Evolutionary conservation across 2,329 filamentous ascomycete genomes (phyloP).

Genomic region (Sporothrix globosa): DNA sequence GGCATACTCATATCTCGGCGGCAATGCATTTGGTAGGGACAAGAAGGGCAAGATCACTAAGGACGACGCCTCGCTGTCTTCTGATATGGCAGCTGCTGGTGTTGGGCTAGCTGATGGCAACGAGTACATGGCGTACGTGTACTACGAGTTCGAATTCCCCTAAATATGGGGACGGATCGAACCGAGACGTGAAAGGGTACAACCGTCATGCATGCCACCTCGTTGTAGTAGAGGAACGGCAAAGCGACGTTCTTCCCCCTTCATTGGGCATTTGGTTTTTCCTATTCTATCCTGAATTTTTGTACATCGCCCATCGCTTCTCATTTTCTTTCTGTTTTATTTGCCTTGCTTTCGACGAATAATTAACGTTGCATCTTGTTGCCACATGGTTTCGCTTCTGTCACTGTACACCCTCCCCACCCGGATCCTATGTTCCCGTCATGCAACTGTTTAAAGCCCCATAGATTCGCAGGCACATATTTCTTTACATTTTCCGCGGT

Average conservation of each 20-base stretch:
- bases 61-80: conserved; percentile 77
- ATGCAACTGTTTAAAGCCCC: not conserved
- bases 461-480: not conserved
- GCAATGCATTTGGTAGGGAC: conserved; percentile 90
- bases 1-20: conserved; percentile 87
- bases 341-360: not conserved
- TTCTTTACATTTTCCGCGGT: too few species aligned
- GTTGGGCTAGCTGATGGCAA: conserved; percentile 68
- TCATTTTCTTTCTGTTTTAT: not conserved
- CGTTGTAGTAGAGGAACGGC: not conserved
- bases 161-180: conserved; percentile 34
- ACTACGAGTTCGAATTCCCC: conserved; percentile 88
- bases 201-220: not conserved
- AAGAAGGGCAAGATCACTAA: conserved; percentile 91
- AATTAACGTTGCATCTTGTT: not conserved
- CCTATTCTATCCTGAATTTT: conserved; percentile 11
- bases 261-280: not conserved
- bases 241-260: too few species aligned
- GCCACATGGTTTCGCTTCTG: not conserved
- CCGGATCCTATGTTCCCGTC: not conserved
- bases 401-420: not conserved
- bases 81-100: conserved; percentile 80
- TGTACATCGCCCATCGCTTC: not conserved
- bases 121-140: conserved; percentile 96
- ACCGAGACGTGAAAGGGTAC: not conserved